These are phyloP conservation scores for Allantophomopsis cytisporea DNA, from an alignment of 2,329 filamentous ascomycete genomes.

Conservation along the genomic window DNA sequence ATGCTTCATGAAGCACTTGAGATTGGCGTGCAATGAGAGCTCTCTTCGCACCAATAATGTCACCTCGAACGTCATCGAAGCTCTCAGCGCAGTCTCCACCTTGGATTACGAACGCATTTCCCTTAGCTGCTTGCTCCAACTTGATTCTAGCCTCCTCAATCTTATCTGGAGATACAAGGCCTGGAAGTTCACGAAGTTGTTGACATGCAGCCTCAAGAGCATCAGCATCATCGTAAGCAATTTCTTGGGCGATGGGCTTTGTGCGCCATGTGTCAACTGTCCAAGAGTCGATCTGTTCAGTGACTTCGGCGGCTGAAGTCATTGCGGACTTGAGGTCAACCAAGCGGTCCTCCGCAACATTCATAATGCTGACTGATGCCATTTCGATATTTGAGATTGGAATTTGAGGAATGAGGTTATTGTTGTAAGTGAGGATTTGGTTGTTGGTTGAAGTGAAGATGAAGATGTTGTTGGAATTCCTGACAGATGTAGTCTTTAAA, in stretches of 20 bases:
- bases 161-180: not conserved
- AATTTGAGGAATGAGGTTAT: no score
- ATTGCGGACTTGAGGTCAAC: no score
- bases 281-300: no score
- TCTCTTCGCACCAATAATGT: constrained; percentile 3
- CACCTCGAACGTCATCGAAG: constrained; percentile 5
- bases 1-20: not conserved
- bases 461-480: no score
- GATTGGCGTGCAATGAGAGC: constrained; percentile 3
- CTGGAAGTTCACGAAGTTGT: not conserved
- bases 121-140: constrained; percentile 3
- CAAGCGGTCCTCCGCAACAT: no score
- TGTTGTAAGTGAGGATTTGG: no score
- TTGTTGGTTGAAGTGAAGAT: no score
- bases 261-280: no score
- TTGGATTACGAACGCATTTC: constrained; percentile 6
- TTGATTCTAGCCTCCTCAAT: constrained; percentile 5
- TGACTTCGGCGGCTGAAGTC: no score
- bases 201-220: not conserved
- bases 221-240: not conserved
- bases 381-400: no score
- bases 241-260: not conserved
- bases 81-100: constrained; percentile 8
- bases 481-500: no score
- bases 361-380: no score